phyloP scores from a whole-genome alignment of 2,329 filamentous ascomycete genomes.

The Macroventuria anomochaeta region DNA sequence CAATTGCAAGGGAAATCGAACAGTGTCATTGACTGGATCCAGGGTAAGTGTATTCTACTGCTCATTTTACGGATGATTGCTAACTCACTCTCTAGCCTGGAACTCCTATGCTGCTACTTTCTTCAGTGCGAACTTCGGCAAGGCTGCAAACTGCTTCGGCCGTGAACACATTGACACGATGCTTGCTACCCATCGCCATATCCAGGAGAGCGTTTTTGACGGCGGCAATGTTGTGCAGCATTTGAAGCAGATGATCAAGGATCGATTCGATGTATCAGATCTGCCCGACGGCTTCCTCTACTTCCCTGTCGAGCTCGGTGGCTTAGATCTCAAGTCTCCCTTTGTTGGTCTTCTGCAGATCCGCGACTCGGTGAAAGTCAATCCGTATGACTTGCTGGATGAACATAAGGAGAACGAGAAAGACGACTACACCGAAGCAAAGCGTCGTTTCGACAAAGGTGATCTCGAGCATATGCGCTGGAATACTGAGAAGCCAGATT shows the following conservation, averaged over 20 bases:
- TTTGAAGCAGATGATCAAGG: constrained; percentile 56
- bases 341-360: constrained; percentile 58
- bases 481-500: constrained; percentile 16
- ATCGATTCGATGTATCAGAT: constrained; percentile 59
- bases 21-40: constrained; percentile 44
- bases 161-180: constrained; percentile 60
- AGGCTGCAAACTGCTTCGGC: constrained; percentile 60
- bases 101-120: constrained; percentile 62
- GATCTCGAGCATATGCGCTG: constrained; percentile 11
- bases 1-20: constrained; percentile 40
- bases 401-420: constrained; percentile 48
- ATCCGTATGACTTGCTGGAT: constrained; percentile 53
- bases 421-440: constrained; percentile 44
- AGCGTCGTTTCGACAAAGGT: constrained; percentile 39
- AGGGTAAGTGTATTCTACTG: constrained; percentile 14
- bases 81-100: constrained; percentile 47
- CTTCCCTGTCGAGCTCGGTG: constrained; percentile 60
- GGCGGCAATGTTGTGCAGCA: constrained; percentile 42
- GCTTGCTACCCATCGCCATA: constrained; percentile 58
- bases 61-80: not conserved
- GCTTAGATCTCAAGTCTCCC: constrained; percentile 58
- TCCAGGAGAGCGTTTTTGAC: constrained; percentile 57
- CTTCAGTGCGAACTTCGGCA: constrained; percentile 62
- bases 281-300: constrained; percentile 61
- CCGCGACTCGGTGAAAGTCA: constrained; percentile 34